phyloP scores from a whole-genome alignment of 2,329 filamentous ascomycete genomes.

The Berkeleyomyces basicola region DNA sequence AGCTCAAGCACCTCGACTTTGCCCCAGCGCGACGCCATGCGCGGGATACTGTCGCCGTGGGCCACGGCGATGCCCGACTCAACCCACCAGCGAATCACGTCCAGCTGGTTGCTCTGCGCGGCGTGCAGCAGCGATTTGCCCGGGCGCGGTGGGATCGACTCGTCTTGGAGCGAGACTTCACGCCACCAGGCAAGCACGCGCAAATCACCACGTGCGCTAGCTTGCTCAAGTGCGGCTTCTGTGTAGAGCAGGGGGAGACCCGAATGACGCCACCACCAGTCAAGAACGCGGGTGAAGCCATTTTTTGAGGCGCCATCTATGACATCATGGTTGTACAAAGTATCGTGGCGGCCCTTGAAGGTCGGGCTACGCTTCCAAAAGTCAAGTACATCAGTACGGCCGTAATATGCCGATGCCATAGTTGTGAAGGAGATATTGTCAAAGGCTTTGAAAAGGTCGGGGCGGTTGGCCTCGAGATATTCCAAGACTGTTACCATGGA shows the following conservation, averaged over 20 bases:
- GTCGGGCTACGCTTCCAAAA: conserved; percentile 79
- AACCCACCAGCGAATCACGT: conserved; percentile 78
- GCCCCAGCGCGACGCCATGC: conserved; percentile 70
- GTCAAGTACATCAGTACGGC: conserved; percentile 66
- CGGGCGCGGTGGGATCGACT: conserved; percentile 50
- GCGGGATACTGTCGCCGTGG: conserved; percentile 67
- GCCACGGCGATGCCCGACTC: conserved; percentile 61
- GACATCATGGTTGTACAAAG: conserved; percentile 59
- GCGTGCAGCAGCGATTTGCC: conserved; percentile 74
- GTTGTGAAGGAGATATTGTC: conserved; percentile 74
- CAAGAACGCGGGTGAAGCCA: conserved; percentile 68
- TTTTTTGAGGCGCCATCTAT: conserved; percentile 76
- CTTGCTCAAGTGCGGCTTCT: conserved; percentile 73
- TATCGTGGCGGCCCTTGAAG: conserved; percentile 58
- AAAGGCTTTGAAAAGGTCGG: conserved; percentile 65
- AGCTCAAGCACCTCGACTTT: conserved; percentile 70
- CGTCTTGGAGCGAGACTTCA: conserved; percentile 43
- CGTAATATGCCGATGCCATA: conserved; percentile 76
- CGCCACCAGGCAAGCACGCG: conserved; percentile 89
- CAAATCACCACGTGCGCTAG: conserved; percentile 70
- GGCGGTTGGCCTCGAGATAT: conserved; percentile 44
- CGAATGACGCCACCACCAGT: conserved; percentile 76
- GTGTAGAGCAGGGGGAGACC: conserved; percentile 71
- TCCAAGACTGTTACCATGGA: conserved; percentile 63
- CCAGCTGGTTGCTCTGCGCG: conserved; percentile 62